Percentiles rank a stretch among this genome's conserved stretches.
These are phyloP conservation scores for Turnera subulata DNA, from an alignment of 345 rosid species.

Conservation along the genomic window DNA sequence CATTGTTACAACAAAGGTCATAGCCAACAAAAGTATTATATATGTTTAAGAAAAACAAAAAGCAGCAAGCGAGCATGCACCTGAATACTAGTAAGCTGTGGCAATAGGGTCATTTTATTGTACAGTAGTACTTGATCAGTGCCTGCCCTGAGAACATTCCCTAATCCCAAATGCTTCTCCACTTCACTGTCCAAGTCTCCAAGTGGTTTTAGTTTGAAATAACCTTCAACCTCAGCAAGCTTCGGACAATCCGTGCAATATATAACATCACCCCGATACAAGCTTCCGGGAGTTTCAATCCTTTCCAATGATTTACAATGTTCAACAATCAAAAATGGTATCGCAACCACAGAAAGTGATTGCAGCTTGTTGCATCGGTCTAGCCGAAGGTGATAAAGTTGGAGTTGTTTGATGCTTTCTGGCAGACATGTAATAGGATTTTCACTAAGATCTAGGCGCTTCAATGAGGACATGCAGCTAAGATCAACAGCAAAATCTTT, in stretches of 20 bases:
- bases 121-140: constrained; percentile 10
- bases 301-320: neutral
- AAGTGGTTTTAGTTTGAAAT: too few relatives aligned
- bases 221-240: too few relatives aligned
- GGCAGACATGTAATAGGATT: constrained; percentile 22
- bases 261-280: neutral
- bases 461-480: too few relatives aligned
- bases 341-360: constrained; percentile 16
- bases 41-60: constrained; percentile 9
- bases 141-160: constrained; percentile 3
- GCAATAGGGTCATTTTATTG: constrained; percentile 1
- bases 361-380: constrained; percentile 4
- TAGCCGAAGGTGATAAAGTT: constrained; percentile 5
- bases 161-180: constrained; percentile 7
- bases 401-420: constrained; percentile 12
- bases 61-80: too few relatives aligned
- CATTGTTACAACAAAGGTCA: too few relatives aligned
- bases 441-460: too few relatives aligned
- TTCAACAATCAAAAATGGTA: neutral
- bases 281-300: neutral
- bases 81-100: too few relatives aligned
- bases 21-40: neutral
- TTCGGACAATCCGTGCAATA: constrained; percentile 18
- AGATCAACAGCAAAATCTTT: too few relatives aligned
- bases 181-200: constrained; percentile 1